Conservation (phyloP, 305 asterid species). For the Solanum hybrid region DNA sequence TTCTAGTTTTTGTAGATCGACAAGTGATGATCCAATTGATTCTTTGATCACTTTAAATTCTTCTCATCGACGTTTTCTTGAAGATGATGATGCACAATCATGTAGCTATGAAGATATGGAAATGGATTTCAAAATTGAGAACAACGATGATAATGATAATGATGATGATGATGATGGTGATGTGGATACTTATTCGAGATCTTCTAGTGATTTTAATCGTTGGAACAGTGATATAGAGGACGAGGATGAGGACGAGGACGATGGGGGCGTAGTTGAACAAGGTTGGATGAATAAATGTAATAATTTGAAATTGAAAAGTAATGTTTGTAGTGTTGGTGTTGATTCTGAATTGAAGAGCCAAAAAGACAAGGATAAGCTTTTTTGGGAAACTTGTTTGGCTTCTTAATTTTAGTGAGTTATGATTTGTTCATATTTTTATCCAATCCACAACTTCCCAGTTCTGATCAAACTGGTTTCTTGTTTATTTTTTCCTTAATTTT, state of each 20-base stretch:
- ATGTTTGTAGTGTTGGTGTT: conserved; percentile 23
- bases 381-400: conserved; percentile 70
- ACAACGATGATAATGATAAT: background rate
- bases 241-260: conserved; percentile 9
- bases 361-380: conserved; percentile 52
- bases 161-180: background rate
- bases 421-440: background rate
- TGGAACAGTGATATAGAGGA: conserved; percentile 3
- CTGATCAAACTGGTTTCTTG: background rate
- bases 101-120: conserved; percentile 26
- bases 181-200: background rate
- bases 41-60: background rate
- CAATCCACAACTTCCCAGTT: background rate
- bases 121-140: background rate
- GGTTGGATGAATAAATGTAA: conserved; percentile 2
- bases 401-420: conserved; percentile 3
- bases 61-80: background rate
- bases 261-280: conserved; percentile 50
- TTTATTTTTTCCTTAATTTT: background rate
- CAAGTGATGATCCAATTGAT: background rate
- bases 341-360: conserved; percentile 30
- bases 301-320: conserved; percentile 12
- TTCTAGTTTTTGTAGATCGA: conserved; percentile 8
- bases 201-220: background rate
- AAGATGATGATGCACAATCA: conserved; percentile 58